Evolutionary conservation across 345 rosid species (phyloP), one percentile per base, ranked within the genome.

Genomic region (Aquilaria malaccensis): DNA sequence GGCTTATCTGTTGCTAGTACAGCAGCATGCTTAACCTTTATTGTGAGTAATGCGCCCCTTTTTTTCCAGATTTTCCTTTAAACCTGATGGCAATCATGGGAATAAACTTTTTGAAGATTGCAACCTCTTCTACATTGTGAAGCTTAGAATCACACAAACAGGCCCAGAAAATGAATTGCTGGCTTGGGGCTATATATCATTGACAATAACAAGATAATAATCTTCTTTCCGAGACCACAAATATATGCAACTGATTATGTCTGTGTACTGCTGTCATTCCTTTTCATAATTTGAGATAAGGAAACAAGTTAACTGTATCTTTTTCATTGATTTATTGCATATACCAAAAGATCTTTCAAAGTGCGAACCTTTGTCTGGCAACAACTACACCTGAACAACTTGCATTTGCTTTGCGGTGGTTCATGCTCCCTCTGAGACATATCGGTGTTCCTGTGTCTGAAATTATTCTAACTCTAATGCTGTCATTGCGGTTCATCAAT

Each of bases 321-420:
- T 59, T 64, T 52, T 64, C 72, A 72, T 54, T 72, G 59, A 58
- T 79, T 15, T 54, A 32, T 55, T 37, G 57, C 59, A 43, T 72
- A 61, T 79, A 60, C 50, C 72, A 52, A 69, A 77, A 92, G 98
- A 79, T 93, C 75, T 82, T 93, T 63, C 97, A 85, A 85, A 85
- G 97, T 79, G 92, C 93, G 11, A 89, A 91, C 64, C 81, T 93
- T 57, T 89, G 96, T 79, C 80, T 93, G 54, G 89, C 96, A 53
- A 93, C 98, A 63, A 93, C 97, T 43, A 82, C 94, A 11, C 98
- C 98, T 0, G 97, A 93, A 79, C 94, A 93, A 70, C 85, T 93
- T 63, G 96, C 97, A 0, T 82, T 80, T 70, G 85, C 94, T 68
- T 73, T 93, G 69, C 79, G 82, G 67, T 89, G 98, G 98, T 89